Conservation (phyloP, 768 basidiomycete species). For the Vararia minispora region DNA sequence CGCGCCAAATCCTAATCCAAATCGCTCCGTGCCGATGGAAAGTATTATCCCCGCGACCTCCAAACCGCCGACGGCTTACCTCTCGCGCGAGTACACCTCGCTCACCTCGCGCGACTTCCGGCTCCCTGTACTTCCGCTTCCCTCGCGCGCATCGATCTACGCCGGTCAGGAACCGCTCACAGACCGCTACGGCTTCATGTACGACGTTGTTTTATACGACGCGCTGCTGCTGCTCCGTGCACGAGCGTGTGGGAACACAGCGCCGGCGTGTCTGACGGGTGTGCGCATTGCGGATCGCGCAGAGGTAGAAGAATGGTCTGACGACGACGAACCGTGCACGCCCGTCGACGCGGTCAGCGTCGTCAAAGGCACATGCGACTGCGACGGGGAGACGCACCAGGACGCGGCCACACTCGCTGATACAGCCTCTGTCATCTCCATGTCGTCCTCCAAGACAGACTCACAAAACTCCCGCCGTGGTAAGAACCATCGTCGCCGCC, state of each 20-base stretch:
- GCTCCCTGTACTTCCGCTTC: constrained; percentile 56
- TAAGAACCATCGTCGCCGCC: constrained; percentile 21
- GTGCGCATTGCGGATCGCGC: constrained; percentile 79
- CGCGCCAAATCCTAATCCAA: constrained; percentile 18
- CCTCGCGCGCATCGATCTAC: constrained; percentile 40
- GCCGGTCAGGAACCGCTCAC: constrained; percentile 53
- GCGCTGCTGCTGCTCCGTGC: constrained; percentile 65
- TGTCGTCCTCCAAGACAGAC: background rate
- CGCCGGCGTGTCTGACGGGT: constrained; percentile 78
- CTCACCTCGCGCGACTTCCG: constrained; percentile 66
- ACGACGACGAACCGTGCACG: constrained; percentile 39
- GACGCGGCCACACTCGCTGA: background rate
- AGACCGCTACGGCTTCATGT: constrained; percentile 87
- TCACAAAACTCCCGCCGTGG: background rate
- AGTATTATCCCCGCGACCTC: constrained; percentile 72
- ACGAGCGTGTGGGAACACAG: constrained; percentile 59
- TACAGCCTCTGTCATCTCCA: background rate
- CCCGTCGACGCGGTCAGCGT: constrained; percentile 24
- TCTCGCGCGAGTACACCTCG: constrained; percentile 63
- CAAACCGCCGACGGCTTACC: constrained; percentile 79
- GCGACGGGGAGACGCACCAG: constrained; percentile 22
- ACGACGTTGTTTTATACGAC: constrained; percentile 76
- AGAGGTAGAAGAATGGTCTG: constrained; percentile 71
- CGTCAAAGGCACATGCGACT: constrained; percentile 30
- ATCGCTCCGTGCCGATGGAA: constrained; percentile 55